phyloP scores from a whole-genome alignment of 140 eudicot genomes.

The Stevia rebaudiana region DNA sequence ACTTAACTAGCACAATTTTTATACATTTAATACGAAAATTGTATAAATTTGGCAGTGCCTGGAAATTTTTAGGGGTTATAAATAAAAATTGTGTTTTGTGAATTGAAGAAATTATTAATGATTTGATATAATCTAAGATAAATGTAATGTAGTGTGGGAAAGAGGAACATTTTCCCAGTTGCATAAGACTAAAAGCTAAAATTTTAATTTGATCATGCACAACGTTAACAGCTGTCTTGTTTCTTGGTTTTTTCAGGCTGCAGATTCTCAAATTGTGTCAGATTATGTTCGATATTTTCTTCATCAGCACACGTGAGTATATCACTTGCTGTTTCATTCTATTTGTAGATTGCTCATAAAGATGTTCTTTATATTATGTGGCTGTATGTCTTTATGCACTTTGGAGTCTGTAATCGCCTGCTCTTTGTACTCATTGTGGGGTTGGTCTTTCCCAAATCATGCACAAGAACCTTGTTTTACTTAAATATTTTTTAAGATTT shows the following conservation, averaged over 20 bases:
- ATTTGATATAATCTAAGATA: not conserved
- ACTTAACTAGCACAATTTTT: not conserved
- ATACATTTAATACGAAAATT: not conserved
- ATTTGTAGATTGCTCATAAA: not conserved
- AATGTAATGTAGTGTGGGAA: not conserved
- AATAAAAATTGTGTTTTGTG: not conserved
- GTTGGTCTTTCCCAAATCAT: not conserved
- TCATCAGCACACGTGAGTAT: conserved; percentile 93
- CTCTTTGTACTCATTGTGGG: not conserved
- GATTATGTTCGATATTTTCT: conserved; percentile 88
- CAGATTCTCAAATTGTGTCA: conserved; percentile 86
- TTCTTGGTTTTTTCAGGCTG: conserved; percentile 57
- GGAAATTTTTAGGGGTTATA: not conserved
- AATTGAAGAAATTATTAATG: not conserved
- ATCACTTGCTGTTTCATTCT: not conserved
- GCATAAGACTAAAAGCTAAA: not conserved
- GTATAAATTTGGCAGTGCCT: not conserved
- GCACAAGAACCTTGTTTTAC: not conserved
- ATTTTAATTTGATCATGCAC: not conserved
- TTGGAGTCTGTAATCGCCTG: not conserved
- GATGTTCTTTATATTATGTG: not conserved
- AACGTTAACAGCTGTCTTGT: conserved; percentile 4
- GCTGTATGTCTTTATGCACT: not conserved
- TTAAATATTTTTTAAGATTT: not conserved
- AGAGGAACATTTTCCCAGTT: not conserved